Evolutionary conservation across 495 filamentous ascomycete species (phyloP), one percentile per base, ranked within the genome.

Genomic region (Gamarada debralockiae): DNA sequence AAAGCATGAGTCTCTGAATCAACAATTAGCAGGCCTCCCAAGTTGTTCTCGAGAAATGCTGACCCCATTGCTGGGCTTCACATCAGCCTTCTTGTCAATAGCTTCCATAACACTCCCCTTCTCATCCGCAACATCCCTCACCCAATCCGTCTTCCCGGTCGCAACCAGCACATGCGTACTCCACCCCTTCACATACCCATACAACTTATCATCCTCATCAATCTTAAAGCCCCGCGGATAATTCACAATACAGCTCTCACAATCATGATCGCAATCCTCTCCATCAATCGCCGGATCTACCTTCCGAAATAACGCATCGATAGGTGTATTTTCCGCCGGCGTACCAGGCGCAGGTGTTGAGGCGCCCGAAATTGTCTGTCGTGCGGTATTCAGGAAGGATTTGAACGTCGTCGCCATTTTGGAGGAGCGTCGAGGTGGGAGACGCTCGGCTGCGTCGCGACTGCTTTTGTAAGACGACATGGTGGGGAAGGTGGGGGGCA

Each of bases 91-190:
- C 51, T 78, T 82, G 5, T 59, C 53, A 63, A 97, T 81, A 7
- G 92, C 95, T 71, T 95, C 84, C 93, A 98, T 97, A 23, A 98
- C 80, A 63, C 90, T 96, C 1, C 91, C 95, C 67, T 83, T 80
- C 72, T 97, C 93, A 59, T 97, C 88, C 39, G 81, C 84, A 13
- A 97, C 87, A 70, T 96, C 86, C 42, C 87, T 70, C 59, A 92
- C 84, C 93, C 93, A 98, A 70, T 98, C 95, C 20, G 84, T 83
- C 73, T 97, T 95, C 36, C 91, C 90, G 1, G 93, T 98, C 10
- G 92, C 93, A 15, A 98, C 90, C 34, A 98, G 75, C 50, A 95
- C 62, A 67, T 98, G 93, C 15, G 89, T 92, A 47, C 81, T 81
- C 86, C 90, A 98, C 9, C 85, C 89, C 56, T 93, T 90, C 33